Evolutionary conservation across 495 filamentous ascomycete genomes (phyloP).

Genomic region (Aspergillus indologenus): DNA sequence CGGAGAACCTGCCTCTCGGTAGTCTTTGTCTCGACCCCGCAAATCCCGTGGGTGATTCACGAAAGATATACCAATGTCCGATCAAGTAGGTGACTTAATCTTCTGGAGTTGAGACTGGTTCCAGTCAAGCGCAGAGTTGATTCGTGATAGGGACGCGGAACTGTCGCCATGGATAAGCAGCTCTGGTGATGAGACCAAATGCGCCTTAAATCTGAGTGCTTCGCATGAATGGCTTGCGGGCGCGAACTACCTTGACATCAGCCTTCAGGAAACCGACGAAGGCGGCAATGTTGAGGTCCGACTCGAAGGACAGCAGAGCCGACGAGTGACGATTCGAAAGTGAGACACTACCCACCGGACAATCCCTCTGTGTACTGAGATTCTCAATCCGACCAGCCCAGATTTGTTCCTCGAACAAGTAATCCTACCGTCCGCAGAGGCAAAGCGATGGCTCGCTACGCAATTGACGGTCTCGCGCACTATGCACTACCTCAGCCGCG

Average conservation of each 20-base stretch:
- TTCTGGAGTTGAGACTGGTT: neutral
- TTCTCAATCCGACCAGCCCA: neutral
- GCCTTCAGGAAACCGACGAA: neutral
- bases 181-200: neutral
- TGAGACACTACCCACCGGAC: neutral
- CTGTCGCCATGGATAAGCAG: neutral
- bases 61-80: neutral
- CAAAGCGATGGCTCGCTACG: neutral
- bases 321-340: neutral
- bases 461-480: neutral
- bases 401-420: neutral
- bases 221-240: neutral
- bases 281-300: neutral
- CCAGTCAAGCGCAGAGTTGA: neutral
- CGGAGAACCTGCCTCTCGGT: neutral
- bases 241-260: neutral
- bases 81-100: neutral
- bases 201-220: neutral
- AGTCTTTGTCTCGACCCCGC: neutral
- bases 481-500: neutral
- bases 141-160: neutral
- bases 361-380: neutral
- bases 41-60: neutral
- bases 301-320: neutral
- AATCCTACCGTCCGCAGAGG: neutral